Evolutionary conservation across 768 basidiomycete species (phyloP).

Genomic region (Coprinellus micaceus): DNA sequence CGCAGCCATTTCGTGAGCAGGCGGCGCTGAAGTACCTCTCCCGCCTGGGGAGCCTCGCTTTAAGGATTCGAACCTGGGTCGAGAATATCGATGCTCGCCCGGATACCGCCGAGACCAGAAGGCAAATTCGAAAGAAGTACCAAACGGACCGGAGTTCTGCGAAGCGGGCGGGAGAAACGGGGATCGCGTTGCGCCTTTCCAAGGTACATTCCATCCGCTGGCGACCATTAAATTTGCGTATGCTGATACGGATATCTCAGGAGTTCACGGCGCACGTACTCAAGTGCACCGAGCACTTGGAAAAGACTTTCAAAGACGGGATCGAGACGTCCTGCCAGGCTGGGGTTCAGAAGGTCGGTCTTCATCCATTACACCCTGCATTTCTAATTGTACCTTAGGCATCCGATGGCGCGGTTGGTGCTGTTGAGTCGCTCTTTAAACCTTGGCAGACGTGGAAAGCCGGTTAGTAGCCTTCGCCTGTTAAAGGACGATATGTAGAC

Average conservation of each 20-base stretch:
- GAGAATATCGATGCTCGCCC: constrained; percentile 50
- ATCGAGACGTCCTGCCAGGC: constrained; percentile 53
- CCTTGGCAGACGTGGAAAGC: too few species aligned
- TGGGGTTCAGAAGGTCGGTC: constrained; percentile 48
- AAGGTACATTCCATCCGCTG: constrained; percentile 50
- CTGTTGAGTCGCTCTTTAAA: too few species aligned
- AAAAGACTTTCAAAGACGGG: constrained; percentile 48
- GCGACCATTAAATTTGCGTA: constrained; percentile 29
- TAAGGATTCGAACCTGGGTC: constrained; percentile 44
- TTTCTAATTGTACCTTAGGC: not conserved
- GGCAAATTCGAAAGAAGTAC: constrained; percentile 11
- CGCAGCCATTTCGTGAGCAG: constrained; percentile 48
- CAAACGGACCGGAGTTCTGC: too few species aligned
- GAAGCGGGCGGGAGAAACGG: too few species aligned
- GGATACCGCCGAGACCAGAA: too few species aligned
- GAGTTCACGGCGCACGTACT: constrained; percentile 47
- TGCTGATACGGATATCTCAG: constrained; percentile 15
- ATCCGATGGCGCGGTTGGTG: constrained; percentile 31
- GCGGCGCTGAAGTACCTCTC: constrained; percentile 39
- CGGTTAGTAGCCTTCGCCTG: too few species aligned
- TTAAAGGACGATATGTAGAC: too few species aligned
- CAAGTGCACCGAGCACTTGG: constrained; percentile 40
- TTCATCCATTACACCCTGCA: not conserved
- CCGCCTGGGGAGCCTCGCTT: constrained; percentile 45
- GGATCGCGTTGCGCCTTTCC: constrained; percentile 36